A percentile compares a stretch with the other conserved stretches of the same genome.
Evolutionary conservation across 192 early-diverging fungal genomes (phyloP).

Genomic region (Phycomyces blakesleeanus): DNA sequence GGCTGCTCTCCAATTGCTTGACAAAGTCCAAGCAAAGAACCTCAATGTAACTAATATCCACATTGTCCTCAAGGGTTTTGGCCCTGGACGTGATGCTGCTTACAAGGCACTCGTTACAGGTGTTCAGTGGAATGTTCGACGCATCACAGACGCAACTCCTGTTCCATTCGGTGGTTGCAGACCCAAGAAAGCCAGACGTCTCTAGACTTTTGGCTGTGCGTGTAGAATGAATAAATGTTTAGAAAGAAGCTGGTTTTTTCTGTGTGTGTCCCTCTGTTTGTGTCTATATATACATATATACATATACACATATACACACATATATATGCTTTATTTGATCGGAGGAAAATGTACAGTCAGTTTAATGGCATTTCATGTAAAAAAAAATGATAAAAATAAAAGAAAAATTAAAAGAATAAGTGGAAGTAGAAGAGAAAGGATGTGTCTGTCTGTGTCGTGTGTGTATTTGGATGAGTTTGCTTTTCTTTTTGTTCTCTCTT

Average conservation of each 20-base stretch:
- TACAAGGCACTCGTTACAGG: conserved; percentile 82
- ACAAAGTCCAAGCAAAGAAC: conserved; percentile 63
- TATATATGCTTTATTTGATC: too few species aligned
- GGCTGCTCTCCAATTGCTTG: conserved; percentile 69
- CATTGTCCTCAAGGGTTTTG: conserved; percentile 85
- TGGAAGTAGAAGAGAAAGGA: neutral
- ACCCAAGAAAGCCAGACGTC: conserved; percentile 81
- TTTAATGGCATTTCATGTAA: conserved; percentile 1
- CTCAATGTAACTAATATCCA: conserved; percentile 64
- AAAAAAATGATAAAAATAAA: neutral
- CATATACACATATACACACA: too few species aligned
- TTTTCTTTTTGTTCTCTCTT: too few species aligned
- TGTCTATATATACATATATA: too few species aligned
- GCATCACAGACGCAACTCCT: conserved; percentile 86
- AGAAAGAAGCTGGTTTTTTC: too few species aligned
- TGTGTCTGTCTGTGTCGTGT: too few species aligned
- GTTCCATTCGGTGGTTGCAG: conserved; percentile 89
- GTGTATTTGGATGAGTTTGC: too few species aligned
- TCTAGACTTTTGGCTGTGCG: conserved; percentile 29
- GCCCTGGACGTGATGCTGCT: conserved; percentile 85
- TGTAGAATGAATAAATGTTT: neutral
- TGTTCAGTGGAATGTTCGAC: conserved; percentile 62
- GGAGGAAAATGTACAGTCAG: neutral
- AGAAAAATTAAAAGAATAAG: too few species aligned
- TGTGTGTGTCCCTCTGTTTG: too few species aligned